A percentile compares a stretch with the other conserved stretches of the same genome.
Evolutionary conservation across 1,284 basidiomycete genomes (phyloP).

Genomic region (Tilletia walkeri): DNA sequence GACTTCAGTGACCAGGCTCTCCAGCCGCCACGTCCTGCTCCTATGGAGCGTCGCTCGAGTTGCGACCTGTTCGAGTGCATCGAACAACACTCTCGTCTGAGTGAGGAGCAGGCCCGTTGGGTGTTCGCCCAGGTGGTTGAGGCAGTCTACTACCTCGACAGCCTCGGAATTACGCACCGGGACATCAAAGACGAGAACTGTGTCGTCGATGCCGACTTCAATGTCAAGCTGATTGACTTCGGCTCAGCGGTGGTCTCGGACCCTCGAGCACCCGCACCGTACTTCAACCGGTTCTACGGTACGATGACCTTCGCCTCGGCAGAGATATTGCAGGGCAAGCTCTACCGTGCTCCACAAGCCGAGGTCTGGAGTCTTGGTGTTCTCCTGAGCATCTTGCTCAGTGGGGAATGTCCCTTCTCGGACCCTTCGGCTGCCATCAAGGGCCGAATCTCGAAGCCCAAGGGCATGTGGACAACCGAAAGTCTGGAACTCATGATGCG

Average conservation of each 20-base stretch:
- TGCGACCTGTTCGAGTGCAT: slow-evolving; percentile 92
- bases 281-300: slow-evolving; percentile 60
- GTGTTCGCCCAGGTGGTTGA: slow-evolving; percentile 85
- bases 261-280: slow-evolving; percentile 66
- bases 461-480: slow-evolving; percentile 43
- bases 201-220: slow-evolving; percentile 67
- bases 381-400: slow-evolving; percentile 78
- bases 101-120: slow-evolving; percentile 74
- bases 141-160: slow-evolving; percentile 74
- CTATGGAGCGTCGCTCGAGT: slow-evolving; percentile 71
- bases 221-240: slow-evolving; percentile 88
- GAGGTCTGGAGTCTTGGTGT: slow-evolving; percentile 93
- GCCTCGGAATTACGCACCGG: slow-evolving; percentile 76
- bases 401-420: slow-evolving; percentile 77
- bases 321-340: slow-evolving; percentile 74
- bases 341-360: slow-evolving; percentile 68
- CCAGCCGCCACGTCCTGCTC: slow-evolving; percentile 27
- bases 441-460: slow-evolving; percentile 56
- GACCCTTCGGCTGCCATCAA: slow-evolving; percentile 68
- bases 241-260: slow-evolving; percentile 79
- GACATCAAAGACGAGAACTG: slow-evolving; percentile 91
- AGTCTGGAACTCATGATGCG: slow-evolving; percentile 66
- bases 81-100: slow-evolving; percentile 76
- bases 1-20: not conserved
- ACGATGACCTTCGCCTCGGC: slow-evolving; percentile 58